Evolutionary conservation across 208 protist genomes (phyloP), one percentile per base, ranked within the genome.

Genomic region (Spongospora subterranea): DNA sequence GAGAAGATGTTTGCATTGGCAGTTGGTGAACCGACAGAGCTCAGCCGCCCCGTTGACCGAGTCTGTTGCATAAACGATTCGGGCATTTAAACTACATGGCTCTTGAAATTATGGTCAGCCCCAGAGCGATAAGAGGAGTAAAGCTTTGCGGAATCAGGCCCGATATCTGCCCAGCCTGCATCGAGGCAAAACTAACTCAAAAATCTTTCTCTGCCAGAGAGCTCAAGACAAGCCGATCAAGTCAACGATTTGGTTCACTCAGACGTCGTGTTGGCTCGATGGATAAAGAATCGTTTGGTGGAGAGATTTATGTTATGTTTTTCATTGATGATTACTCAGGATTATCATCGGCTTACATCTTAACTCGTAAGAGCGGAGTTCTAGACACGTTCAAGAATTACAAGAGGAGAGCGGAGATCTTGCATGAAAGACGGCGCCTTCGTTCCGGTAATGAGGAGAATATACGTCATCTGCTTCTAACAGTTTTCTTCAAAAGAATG

Each of bases 191-290:
- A 60, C 24, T 60, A 60, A 24, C 50, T 24, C 6, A 60, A 6
- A 60, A 60, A 29, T 6, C 50, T 29, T 60, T 60, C 50, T 60
- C 50, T 29, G 13, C 50, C 13, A 60, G 13, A 60, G 50, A 60
- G 24, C 24, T 60, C 50, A 60, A 60, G 13, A 24, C 50, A 60
- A 24, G 24, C 50, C 6, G 13, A 60, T 60, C 50, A 60, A 29
- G 50, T 60, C 24, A 60, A 60, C 24, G 50, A 60, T 35, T 82
- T 82, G 17, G 71, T 82, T 6, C 71, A 82, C n/a, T 82, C 71
- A n/a, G 71, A 82, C 71, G 71, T 82, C 11, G 40, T n/a, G n/a
- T 82, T n/a, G 71, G 71, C 6, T n/a, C 71, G 71, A 82, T 82
- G 71, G 6, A 6, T 82, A 43, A 45, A 35, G 71, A 39, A 35